A percentile compares a stretch with the other conserved stretches of the same genome.
Conservation (phyloP, 768 basidiomycete species). For the Multifurca ochricompacta region DNA sequence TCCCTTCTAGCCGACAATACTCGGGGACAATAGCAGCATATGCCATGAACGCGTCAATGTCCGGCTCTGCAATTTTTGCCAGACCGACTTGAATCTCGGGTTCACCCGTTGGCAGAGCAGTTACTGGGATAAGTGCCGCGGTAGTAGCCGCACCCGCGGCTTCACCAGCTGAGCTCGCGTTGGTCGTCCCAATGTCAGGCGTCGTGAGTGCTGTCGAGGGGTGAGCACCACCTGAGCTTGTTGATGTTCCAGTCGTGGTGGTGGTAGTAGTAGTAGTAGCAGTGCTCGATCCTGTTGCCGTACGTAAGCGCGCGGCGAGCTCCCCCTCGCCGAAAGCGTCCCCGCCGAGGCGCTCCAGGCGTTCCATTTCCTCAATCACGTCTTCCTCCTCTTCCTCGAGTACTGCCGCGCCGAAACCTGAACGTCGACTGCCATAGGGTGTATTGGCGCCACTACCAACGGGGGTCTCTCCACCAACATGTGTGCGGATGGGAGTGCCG, state of each 20-base stretch:
- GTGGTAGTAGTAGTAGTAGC: constrained; percentile 28
- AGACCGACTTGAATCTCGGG: constrained; percentile 68
- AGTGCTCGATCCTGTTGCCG: constrained; percentile 43
- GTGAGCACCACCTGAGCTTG: constrained; percentile 20
- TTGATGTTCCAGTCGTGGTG: constrained; percentile 31
- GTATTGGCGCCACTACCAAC: constrained; percentile 63
- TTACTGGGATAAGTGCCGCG: constrained; percentile 59
- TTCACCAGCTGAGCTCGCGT: constrained; percentile 20
- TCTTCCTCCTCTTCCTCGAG: constrained; percentile 74
- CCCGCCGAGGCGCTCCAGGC: constrained; percentile 33
- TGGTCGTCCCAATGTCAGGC: constrained; percentile 43
- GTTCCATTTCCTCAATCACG: constrained; percentile 53
- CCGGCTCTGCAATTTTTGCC: constrained; percentile 77
- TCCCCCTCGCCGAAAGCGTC: constrained; percentile 37
- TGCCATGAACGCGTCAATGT: constrained; percentile 76
- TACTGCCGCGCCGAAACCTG: constrained; percentile 45
- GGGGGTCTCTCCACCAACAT: constrained; percentile 33
- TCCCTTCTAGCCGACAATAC: constrained; percentile 70
- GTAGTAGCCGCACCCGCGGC: constrained; percentile 29
- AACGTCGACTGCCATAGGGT: constrained; percentile 47
- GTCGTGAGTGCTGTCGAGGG: constrained; percentile 53
- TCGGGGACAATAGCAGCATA: constrained; percentile 84
- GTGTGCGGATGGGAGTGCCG: constrained; percentile 52
- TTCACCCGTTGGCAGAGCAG: constrained; percentile 63
- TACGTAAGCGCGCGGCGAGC: constrained; percentile 40